A percentile compares a stretch with the other conserved stretches of the same genome.
Evolutionary conservation across 495 filamentous ascomycete species (phyloP).

Genomic region (Copromyces sp.): DNA sequence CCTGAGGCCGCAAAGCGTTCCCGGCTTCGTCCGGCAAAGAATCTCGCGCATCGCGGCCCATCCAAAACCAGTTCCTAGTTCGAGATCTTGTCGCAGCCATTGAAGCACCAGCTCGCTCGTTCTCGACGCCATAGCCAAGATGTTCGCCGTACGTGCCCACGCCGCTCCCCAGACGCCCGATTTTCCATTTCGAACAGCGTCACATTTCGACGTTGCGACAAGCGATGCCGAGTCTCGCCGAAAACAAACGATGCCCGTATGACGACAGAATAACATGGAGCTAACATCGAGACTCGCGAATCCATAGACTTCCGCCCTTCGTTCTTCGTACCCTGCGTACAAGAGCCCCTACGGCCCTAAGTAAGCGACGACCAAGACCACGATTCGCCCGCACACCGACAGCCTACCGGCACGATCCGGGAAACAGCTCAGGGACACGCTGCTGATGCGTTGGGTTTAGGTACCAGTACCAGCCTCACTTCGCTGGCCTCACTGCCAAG

Average conservation of each 20-base stretch:
- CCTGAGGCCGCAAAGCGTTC: conserved; percentile 16
- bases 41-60: conserved; percentile 24
- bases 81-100: conserved; percentile 17
- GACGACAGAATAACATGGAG: conserved; percentile 6
- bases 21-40: conserved; percentile 26
- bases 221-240: not conserved
- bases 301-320: conserved; percentile 27
- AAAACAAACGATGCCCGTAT: not conserved
- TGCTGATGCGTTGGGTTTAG: conserved; percentile 25
- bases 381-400: not conserved
- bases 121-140: conserved; percentile 18
- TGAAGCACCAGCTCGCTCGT: conserved; percentile 23
- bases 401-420: not conserved
- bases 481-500: conserved; percentile 30
- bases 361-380: conserved; percentile 25
- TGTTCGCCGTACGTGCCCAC: conserved; percentile 30
- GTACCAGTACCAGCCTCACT: conserved; percentile 37
- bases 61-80: conserved; percentile 10
- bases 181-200: not conserved
- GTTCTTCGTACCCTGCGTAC: conserved; percentile 25
- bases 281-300: conserved; percentile 12
- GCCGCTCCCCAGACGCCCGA: not conserved
- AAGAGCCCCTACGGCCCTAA: conserved; percentile 43
- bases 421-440: not conserved
- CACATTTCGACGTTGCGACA: not conserved